Conservation (phyloP, 2,329 filamentous ascomycete species). For the Trichophyton rubrum region DNA sequence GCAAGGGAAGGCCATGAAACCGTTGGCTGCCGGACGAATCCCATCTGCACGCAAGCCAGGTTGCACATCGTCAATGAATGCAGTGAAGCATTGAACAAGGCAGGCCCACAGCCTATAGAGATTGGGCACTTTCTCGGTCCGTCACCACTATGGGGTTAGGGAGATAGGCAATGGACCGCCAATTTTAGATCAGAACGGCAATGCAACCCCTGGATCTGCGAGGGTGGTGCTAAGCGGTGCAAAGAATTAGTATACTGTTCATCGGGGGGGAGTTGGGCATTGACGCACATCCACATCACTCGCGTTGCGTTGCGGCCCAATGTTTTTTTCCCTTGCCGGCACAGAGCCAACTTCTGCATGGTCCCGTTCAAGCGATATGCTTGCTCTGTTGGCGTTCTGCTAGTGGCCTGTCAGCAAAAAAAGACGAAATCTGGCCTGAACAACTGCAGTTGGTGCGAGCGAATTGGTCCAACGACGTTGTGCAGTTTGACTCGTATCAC, state of each 20-base stretch:
- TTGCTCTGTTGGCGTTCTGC: constrained; percentile 3
- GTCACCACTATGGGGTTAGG: background rate
- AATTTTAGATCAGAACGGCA: background rate
- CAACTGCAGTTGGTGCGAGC: constrained; percentile 1
- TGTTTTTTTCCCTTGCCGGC: background rate
- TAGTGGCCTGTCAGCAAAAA: background rate
- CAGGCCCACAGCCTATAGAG: background rate
- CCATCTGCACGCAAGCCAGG: constrained; percentile 1
- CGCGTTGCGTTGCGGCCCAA: constrained; percentile 5
- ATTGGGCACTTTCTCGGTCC: constrained; percentile 1
- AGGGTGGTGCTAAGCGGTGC: background rate
- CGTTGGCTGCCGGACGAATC: background rate
- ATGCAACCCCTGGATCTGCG: constrained; percentile 3
- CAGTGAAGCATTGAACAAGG: constrained; percentile 1
- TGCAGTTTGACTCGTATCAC: background rate
- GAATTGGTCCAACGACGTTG: background rate
- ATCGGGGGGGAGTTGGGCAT: constrained; percentile 4
- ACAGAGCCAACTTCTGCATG: constrained; percentile 1
- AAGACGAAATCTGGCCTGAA: background rate
- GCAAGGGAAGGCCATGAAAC: background rate
- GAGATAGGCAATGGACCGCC: background rate
- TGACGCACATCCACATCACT: constrained; percentile 4
- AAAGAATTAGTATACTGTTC: background rate
- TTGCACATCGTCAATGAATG: background rate
- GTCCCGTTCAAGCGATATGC: constrained; percentile 2